These are phyloP conservation scores for Capsicum baccatum DNA, from an alignment of 257 asterid genomes.

Conservation along the genomic window DNA sequence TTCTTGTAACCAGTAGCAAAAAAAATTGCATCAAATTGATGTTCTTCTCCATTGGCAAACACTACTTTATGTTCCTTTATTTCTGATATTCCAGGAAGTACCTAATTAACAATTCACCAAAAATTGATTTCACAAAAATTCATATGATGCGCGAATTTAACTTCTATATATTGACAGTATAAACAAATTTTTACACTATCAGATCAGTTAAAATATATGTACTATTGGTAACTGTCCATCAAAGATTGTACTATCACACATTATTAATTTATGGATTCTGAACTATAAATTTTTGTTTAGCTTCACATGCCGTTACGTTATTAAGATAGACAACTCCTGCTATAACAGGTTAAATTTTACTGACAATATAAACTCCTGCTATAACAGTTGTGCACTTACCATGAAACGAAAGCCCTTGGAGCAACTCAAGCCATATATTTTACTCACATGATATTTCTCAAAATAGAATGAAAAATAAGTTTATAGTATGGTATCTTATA, in stretches of 20 bases:
- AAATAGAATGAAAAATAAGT: background rate
- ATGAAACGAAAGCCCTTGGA: background rate
- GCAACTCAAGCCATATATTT: background rate
- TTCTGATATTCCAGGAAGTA: constrained; percentile 41
- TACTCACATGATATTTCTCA: background rate
- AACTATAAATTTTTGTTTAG: no score
- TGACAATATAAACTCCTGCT: background rate
- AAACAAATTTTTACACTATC: background rate
- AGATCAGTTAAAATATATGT: background rate
- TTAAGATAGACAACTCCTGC: no score
- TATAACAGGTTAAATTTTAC: no score
- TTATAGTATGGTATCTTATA: background rate
- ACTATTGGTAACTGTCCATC: background rate
- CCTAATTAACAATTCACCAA: constrained; percentile 40
- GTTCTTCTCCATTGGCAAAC: constrained; percentile 40
- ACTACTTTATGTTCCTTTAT: constrained; percentile 35
- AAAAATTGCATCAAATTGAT: constrained; percentile 47
- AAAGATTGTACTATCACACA: background rate
- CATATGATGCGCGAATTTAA: background rate
- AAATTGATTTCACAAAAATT: no score
- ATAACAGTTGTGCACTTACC: background rate
- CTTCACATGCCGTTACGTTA: no score
- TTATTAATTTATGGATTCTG: no score
- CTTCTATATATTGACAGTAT: background rate
- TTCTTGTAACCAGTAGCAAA: constrained; percentile 67